A percentile compares a stretch with the other conserved stretches of the same genome.
Conservation (phyloP, 2,329 filamentous ascomycete species). For the Polychaeton citri region DNA sequence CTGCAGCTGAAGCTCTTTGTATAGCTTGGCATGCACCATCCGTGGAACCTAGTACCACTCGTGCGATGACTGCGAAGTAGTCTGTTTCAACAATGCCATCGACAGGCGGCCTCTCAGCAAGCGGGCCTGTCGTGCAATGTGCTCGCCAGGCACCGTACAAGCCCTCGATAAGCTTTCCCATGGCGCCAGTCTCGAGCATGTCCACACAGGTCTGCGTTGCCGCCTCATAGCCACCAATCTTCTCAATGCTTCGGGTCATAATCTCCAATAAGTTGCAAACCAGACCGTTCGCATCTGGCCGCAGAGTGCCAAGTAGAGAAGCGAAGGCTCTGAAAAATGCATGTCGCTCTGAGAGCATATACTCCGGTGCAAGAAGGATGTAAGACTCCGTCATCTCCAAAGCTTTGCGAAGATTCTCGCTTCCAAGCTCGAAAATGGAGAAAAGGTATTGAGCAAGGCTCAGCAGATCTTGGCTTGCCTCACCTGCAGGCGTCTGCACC, state of each 20-base stretch:
- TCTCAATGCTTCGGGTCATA: slow-evolving; percentile 37
- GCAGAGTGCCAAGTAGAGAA: slow-evolving; percentile 27
- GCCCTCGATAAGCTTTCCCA: slow-evolving; percentile 39
- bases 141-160: slow-evolving; percentile 44
- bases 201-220: slow-evolving; percentile 38
- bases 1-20: slow-evolving; percentile 19
- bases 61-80: slow-evolving; percentile 71
- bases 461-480: slow-evolving; percentile 29
- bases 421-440: slow-evolving; percentile 34
- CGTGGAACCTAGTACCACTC: slow-evolving; percentile 63
- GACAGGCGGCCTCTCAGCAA: slow-evolving; percentile 54
- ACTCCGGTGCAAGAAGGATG: slow-evolving; percentile 31
- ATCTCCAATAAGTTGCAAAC: slow-evolving; percentile 34
- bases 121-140: slow-evolving; percentile 71
- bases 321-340: slow-evolving; percentile 26
- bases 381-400: slow-evolving; percentile 38
- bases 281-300: slow-evolving; percentile 32
- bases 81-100: slow-evolving; percentile 68
- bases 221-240: slow-evolving; percentile 37
- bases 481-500: slow-evolving; percentile 36
- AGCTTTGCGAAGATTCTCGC: slow-evolving; percentile 33
- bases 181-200: slow-evolving; percentile 44
- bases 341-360: slow-evolving; percentile 31
- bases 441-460: slow-evolving; percentile 31
- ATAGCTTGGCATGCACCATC: slow-evolving; percentile 47